Evolutionary conservation across 768 basidiomycete species (phyloP), one percentile per base, ranked within the genome.

Genomic region (Phylloporus sp.): DNA sequence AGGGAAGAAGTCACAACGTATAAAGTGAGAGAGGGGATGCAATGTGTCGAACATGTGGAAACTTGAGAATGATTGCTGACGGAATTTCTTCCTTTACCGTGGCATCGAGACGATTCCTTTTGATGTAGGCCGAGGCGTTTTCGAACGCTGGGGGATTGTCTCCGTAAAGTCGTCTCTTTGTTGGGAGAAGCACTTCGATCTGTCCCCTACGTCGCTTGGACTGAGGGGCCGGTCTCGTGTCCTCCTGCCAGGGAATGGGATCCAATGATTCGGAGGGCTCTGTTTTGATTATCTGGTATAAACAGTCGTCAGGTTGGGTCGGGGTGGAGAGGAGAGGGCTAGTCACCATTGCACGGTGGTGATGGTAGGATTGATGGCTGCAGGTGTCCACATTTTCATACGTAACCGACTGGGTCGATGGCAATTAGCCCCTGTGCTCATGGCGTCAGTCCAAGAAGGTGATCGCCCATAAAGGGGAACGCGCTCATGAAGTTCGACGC

Each of bases 101-200:
- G 11, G 6, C 20, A 1, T 18, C 2, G 27, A 56, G 20, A 7
- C 2, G 22, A 11, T 57, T 37, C 4, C 45, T 40, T 8, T 46
- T 42, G 26, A 59, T 57, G 40, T 44, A 44, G 7, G 4, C 33
- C 0, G 50, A 39, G 0, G 53, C 50, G 2, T 38, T 42, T 23
- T 59, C 57, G 21, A 49, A 49, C 2, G 6, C 17, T 1, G 50
- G 53, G 9, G 27, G 45, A 18, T 57, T 38, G 26, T 34, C 20
- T 9, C 46, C 47, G 7, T 44, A 50, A 1, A 58, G 26, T 1
- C 35, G 44, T 23, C 37, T 50, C 36, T 14, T 42, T 1, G 58
- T 59, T 21, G 49, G 49, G 21, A 59, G 42, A 5, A 54, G 17
- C 0, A 59, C 49, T 9, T 57, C 49, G 9, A 58, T 2, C 21